phyloP scores from a whole-genome alignment of 1,284 basidiomycete species.

The Ceratobasidium papillatum region DNA sequence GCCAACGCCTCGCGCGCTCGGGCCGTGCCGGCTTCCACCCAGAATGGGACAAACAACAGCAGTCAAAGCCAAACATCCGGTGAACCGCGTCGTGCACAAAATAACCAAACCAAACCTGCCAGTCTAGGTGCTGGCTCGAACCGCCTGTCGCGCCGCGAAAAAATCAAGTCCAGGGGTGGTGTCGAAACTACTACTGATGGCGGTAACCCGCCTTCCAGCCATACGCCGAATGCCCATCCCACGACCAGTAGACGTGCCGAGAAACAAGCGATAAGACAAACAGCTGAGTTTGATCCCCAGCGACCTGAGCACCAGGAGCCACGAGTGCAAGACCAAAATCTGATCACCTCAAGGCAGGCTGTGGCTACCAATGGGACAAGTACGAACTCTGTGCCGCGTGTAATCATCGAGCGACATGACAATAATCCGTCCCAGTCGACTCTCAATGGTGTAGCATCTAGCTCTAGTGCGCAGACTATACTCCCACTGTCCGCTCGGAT shows the following conservation, averaged over 20 bases:
- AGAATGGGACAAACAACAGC: neutral
- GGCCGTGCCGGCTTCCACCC: neutral
- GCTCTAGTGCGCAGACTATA: no score
- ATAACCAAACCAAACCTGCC: neutral
- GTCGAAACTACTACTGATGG: neutral
- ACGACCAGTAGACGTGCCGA: neutral
- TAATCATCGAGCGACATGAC: no score
- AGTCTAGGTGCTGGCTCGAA: neutral
- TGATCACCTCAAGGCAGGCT: neutral
- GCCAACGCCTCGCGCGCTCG: neutral
- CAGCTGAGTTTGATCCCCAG: neutral
- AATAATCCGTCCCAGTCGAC: no score
- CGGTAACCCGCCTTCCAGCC: no score
- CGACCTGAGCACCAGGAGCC: no score
- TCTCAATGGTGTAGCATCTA: no score
- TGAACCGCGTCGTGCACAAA: neutral
- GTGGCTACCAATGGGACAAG: neutral
- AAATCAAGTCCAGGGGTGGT: neutral
- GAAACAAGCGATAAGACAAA: neutral
- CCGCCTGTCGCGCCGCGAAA: neutral
- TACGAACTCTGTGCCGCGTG: no score
- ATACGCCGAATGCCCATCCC: neutral
- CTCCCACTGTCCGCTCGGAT: no score
- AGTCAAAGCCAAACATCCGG: neutral
- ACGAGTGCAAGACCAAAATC: neutral